Percentiles rank a stretch among this genome's conserved stretches.
phyloP scores from a whole-genome alignment of 1,284 basidiomycete species.

The Puccinia polysora region DNA sequence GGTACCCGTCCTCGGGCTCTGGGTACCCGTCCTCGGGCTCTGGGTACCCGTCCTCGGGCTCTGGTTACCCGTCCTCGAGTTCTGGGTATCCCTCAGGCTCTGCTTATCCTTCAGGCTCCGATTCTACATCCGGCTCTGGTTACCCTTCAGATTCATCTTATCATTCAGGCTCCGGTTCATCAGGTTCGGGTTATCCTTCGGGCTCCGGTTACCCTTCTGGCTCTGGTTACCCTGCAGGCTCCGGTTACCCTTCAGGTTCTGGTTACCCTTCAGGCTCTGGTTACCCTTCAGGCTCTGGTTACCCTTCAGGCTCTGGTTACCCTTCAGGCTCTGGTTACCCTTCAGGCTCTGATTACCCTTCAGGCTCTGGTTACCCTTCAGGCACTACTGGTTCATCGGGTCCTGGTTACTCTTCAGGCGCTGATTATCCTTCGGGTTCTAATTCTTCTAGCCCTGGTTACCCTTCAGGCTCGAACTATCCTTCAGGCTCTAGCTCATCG shows the following conservation, averaged over 20 bases:
- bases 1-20: neutral
- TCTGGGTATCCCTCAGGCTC: slow-evolving; percentile 3
- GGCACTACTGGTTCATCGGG: neutral
- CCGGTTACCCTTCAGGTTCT: no score
- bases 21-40: no score
- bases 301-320: no score
- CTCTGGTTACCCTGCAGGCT: no score
- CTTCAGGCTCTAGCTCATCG: neutral
- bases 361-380: neutral
- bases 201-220: no score
- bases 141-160: neutral
- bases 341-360: neutral
- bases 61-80: neutral
- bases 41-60: no score
- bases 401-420: neutral
- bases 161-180: neutral
- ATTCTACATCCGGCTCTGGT: neutral
- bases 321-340: neutral
- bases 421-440: neutral
- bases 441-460: neutral
- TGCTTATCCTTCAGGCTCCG: slow-evolving; percentile 2
- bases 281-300: no score
- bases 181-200: neutral
- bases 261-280: no score
- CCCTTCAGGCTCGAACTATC: neutral